Conservation (phyloP, 1,139 yeast genomes). For the Wickerhamomyces sp. region DNA sequence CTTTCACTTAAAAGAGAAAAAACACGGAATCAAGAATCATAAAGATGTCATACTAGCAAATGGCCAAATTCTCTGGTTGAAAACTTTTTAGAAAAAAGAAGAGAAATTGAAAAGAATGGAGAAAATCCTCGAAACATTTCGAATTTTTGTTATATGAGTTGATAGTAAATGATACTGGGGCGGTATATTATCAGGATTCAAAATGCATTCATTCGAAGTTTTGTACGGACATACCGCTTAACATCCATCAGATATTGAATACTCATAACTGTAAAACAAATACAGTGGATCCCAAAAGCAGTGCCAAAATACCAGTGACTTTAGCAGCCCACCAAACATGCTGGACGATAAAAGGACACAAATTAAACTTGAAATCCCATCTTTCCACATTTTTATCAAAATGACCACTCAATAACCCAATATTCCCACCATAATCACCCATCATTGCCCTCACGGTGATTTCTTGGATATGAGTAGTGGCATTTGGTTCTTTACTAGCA, state of each 20-base stretch:
- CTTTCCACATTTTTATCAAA: conserved; percentile 34
- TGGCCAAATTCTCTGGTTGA: conserved; percentile 15
- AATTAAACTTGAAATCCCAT: conserved; percentile 66
- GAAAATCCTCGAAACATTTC: neutral
- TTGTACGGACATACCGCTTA: too few relatives aligned
- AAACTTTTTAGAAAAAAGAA: conserved; percentile 10
- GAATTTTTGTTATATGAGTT: neutral
- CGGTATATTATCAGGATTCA: too few relatives aligned
- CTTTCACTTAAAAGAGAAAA: neutral
- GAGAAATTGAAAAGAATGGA: neutral
- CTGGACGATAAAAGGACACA: conserved; percentile 84
- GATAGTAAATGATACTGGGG: neutral
- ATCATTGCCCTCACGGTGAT: conserved; percentile 87
- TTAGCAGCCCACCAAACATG: conserved; percentile 95
- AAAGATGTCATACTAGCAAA: conserved; percentile 5
- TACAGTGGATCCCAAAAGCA: conserved; percentile 18
- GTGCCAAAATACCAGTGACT: conserved; percentile 43
- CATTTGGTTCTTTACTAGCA: conserved; percentile 41
- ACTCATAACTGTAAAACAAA: conserved; percentile 12
- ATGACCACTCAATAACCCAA: conserved; percentile 77
- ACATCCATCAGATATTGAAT: neutral
- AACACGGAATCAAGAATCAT: neutral
- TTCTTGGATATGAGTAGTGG: conserved; percentile 47
- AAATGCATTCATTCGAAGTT: too few relatives aligned
- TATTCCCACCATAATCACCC: conserved; percentile 93